These are phyloP conservation scores for Babesia sp. DNA, from an alignment of 169 alveolate genomes.

Conservation along the genomic window DNA sequence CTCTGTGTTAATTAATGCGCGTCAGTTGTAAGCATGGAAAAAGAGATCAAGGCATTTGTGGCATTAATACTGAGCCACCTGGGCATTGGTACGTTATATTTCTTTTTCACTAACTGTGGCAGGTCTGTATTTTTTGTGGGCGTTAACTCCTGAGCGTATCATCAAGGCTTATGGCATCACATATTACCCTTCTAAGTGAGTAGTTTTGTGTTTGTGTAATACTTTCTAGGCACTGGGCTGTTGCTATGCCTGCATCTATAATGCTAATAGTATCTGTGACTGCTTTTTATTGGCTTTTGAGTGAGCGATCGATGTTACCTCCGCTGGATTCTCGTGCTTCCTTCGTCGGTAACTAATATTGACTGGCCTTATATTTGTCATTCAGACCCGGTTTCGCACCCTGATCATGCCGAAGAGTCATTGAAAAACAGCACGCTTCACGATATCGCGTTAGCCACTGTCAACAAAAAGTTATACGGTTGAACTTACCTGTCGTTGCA, in stretches of 20 bases:
- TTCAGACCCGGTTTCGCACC: neutral
- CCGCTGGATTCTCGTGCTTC: slow-evolving; percentile 32
- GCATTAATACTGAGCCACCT: slow-evolving; percentile 14
- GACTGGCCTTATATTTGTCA: neutral
- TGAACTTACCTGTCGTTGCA: neutral
- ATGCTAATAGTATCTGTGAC: neutral
- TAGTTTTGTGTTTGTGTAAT: neutral
- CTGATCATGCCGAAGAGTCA: neutral
- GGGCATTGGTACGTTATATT: slow-evolving; percentile 27
- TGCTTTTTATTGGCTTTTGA: slow-evolving; percentile 24
- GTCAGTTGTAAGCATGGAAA: slow-evolving; percentile 29
- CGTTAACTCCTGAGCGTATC: slow-evolving; percentile 52
- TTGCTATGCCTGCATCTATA: slow-evolving; percentile 41
- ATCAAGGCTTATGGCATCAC: slow-evolving; percentile 41
- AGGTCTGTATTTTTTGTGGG: slow-evolving; percentile 62
- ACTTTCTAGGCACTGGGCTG: slow-evolving; percentile 63
- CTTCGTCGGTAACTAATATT: slow-evolving; percentile 27
- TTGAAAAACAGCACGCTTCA: neutral
- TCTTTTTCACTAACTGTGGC: neutral
- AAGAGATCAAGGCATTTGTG: slow-evolving; percentile 48
- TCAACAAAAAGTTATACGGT: slow-evolving; percentile 2
- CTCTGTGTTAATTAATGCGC: neutral
- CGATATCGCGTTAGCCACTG: slow-evolving; percentile 8
- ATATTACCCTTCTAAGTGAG: slow-evolving; percentile 65
- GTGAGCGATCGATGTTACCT: slow-evolving; percentile 54